Percentiles rank a stretch among this genome's conserved stretches.
These are phyloP conservation scores for Plantago major DNA, from an alignment of 257 asterid genomes.

Conservation along the genomic window DNA sequence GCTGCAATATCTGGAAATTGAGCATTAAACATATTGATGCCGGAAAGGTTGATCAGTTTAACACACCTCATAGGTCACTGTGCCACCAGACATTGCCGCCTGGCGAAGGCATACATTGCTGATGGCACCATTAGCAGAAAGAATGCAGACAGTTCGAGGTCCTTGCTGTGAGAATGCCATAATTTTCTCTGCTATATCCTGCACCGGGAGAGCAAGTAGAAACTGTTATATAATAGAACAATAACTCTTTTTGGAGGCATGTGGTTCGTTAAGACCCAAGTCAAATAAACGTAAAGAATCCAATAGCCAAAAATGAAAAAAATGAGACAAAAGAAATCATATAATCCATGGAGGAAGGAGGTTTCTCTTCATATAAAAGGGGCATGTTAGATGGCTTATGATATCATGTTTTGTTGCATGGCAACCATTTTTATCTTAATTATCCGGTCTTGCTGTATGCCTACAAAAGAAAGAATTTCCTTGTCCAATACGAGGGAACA, in stretches of 20 bases:
- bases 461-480: no score
- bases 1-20: background rate
- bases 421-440: no score
- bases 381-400: no score
- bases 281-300: no score
- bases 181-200: conserved; percentile 78
- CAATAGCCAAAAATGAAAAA: no score
- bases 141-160: conserved; percentile 77
- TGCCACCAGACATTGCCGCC: conserved; percentile 67
- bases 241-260: background rate
- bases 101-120: conserved; percentile 77
- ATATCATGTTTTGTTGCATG: no score
- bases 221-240: background rate
- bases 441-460: no score
- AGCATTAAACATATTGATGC: background rate
- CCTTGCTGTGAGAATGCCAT: conserved; percentile 88
- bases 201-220: conserved; percentile 21
- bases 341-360: no score
- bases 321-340: no score
- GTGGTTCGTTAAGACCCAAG: background rate
- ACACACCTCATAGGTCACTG: conserved; percentile 79
- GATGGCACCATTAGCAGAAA: conserved; percentile 81
- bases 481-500: no score
- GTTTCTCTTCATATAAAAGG: no score
- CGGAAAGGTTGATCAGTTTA: background rate